phyloP scores from a whole-genome alignment of 495 filamentous ascomycete genomes.

The Schizothecium vesticola region DNA sequence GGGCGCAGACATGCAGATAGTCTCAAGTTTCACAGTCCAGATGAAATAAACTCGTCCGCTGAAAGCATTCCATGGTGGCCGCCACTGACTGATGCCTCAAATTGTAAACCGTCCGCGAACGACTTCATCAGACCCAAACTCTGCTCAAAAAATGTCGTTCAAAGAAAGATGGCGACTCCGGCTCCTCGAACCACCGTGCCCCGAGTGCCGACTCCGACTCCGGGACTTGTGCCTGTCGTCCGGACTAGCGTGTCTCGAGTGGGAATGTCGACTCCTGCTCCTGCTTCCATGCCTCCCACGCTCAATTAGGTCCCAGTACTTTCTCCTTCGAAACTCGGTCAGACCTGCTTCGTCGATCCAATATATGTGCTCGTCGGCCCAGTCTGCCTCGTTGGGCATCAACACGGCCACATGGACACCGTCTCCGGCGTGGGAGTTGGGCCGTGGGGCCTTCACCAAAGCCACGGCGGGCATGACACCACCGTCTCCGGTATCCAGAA shows the following conservation, averaged over 20 bases:
- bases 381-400: conserved; percentile 19
- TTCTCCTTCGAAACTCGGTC: conserved; percentile 15
- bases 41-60: neutral
- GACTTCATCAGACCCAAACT: neutral
- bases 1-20: too few species aligned
- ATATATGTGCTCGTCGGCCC: conserved; percentile 23
- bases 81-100: too few species aligned
- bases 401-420: conserved; percentile 22
- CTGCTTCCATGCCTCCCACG: neutral
- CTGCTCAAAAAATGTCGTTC: neutral
- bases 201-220: conserved; percentile 2
- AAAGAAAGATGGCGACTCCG: neutral
- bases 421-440: conserved; percentile 17
- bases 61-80: neutral
- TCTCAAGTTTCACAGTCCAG: too few species aligned
- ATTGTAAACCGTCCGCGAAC: neutral
- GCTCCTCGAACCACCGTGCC: neutral
- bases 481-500: conserved; percentile 1
- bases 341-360: conserved; percentile 21
- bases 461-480: conserved; percentile 7
- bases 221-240: neutral
- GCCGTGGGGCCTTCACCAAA: conserved; percentile 10
- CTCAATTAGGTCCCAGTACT: conserved; percentile 22
- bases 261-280: conserved; percentile 4
- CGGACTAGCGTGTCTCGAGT: neutral